phyloP scores from a whole-genome alignment of 345 rosid genomes.

The Eucalyptus globulus region DNA sequence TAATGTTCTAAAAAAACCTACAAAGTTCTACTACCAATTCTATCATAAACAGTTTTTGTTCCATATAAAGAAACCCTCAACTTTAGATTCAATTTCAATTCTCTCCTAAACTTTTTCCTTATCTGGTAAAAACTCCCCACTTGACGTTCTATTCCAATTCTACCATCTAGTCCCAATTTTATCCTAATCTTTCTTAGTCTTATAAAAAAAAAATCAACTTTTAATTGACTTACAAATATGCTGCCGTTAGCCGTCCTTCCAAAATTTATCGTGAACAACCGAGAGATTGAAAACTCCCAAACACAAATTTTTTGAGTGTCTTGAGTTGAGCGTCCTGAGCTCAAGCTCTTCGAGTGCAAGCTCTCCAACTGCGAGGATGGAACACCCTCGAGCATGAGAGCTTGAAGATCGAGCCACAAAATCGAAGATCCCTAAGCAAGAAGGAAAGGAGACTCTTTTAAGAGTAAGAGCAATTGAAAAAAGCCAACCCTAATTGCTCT shows the following conservation, averaged over 20 bases:
- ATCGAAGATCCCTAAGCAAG: not conserved
- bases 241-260: not conserved
- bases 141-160: too few species aligned
- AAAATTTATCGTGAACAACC: fast-evolving
- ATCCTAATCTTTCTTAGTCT: fast-evolving
- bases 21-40: not conserved
- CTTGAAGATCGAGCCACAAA: not conserved
- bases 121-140: not conserved
- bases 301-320: fast-evolving
- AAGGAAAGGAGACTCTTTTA: not conserved
- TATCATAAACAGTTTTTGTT: not conserved
- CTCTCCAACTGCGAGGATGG: not conserved
- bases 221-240: too few species aligned
- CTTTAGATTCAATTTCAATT: too few species aligned
- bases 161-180: not conserved
- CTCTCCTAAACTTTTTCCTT: too few species aligned
- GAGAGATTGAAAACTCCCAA: not conserved
- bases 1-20: too few species aligned
- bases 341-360: not conserved
- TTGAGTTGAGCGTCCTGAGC: fast-evolving
- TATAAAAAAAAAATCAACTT: not conserved
- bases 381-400: not conserved
- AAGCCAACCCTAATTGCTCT: not conserved
- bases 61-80: too few species aligned
- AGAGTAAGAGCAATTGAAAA: not conserved